phyloP scores from a whole-genome alignment of 257 asterid species.

The Misopates orontium region DNA sequence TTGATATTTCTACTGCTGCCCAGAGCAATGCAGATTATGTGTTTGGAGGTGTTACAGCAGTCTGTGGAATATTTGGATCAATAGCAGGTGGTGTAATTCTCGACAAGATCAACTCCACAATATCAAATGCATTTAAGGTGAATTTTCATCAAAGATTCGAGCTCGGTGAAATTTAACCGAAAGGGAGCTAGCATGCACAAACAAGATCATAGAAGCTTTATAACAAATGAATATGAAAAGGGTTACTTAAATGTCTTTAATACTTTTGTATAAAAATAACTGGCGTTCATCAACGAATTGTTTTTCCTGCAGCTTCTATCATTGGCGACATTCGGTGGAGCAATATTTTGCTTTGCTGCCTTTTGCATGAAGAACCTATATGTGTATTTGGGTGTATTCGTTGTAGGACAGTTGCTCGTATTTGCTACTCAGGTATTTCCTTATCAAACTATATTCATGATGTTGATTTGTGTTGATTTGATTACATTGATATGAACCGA shows the following conservation, averaged over 20 bases:
- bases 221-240: not conserved
- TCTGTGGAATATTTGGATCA: constrained; percentile 89
- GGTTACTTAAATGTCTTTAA: not conserved
- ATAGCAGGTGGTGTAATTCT: constrained; percentile 82
- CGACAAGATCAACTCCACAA: constrained; percentile 70
- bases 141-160: not conserved
- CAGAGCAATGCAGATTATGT: constrained; percentile 83
- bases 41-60: constrained; percentile 84
- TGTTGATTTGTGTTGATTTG: not conserved
- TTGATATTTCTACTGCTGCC: constrained; percentile 22
- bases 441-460: constrained; percentile 20
- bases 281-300: constrained; percentile 12
- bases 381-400: constrained; percentile 60
- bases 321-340: constrained; percentile 63
- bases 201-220: not conserved
- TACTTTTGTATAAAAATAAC: not conserved
- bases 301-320: constrained; percentile 69
- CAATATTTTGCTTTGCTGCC: constrained; percentile 76
- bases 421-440: constrained; percentile 83
- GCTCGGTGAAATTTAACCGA: too few species aligned
- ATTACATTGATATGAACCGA: not conserved
- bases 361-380: constrained; percentile 76
- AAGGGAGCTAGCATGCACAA: not conserved
- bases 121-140: constrained; percentile 93
- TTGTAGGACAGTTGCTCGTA: constrained; percentile 77